Conservation (phyloP, 345 rosid genomes). For the Orychophragmus violaceus region DNA sequence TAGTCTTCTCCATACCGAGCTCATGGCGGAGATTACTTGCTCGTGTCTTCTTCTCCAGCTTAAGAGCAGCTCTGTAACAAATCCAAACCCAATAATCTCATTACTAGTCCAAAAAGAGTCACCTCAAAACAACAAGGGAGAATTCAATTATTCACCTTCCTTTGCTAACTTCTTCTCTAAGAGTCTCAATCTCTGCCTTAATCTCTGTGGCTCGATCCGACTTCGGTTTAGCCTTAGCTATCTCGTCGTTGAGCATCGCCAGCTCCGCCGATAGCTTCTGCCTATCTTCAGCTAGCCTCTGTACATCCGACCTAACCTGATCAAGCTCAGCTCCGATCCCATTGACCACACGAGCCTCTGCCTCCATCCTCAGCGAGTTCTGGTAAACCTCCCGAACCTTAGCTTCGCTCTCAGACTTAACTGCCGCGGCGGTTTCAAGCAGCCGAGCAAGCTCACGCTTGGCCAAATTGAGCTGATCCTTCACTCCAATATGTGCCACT, state of each 20-base stretch:
- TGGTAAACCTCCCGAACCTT: conserved; percentile 64
- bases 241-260: conserved; percentile 35
- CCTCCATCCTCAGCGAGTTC: conserved; percentile 57
- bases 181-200: conserved; percentile 47
- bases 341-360: conserved; percentile 50
- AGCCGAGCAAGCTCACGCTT: conserved; percentile 51
- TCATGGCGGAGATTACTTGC: conserved; percentile 59
- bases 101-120: background rate
- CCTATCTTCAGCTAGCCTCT: conserved; percentile 34
- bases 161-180: conserved; percentile 48
- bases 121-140: background rate
- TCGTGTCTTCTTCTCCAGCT: conserved; percentile 62
- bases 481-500: conserved; percentile 55
- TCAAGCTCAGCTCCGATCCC: conserved; percentile 50
- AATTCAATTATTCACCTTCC: conserved; percentile 53
- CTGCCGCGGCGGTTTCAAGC: conserved; percentile 38
- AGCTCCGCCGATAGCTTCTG: conserved; percentile 42
- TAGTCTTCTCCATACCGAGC: conserved; percentile 56
- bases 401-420: conserved; percentile 57
- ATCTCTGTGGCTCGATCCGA: conserved; percentile 33
- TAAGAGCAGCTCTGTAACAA: conserved; percentile 56
- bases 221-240: conserved; percentile 45
- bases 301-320: conserved; percentile 47
- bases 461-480: conserved; percentile 55
- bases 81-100: background rate